A percentile compares a stretch with the other conserved stretches of the same genome.
Conservation (phyloP, 805 yeast species). For the Yarrowia divulgata region DNA sequence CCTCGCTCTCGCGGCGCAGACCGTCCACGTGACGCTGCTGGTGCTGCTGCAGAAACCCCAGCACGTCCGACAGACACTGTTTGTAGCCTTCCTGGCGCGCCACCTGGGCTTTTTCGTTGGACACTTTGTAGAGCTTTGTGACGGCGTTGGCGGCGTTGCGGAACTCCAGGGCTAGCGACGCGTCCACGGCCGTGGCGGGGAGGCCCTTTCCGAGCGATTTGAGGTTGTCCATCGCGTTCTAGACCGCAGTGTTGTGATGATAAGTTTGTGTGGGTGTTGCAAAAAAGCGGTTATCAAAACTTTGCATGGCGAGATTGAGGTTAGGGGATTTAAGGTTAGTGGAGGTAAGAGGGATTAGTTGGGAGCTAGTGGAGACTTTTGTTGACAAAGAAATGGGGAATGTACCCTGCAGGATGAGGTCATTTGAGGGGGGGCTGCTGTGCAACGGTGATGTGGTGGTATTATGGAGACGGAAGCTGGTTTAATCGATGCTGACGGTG, state of each 20-base stretch:
- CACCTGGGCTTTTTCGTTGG: conserved; percentile 42
- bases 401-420: neutral
- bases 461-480: too few species aligned
- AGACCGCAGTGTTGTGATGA: neutral
- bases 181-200: conserved; percentile 44
- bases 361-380: neutral
- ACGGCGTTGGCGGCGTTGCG: conserved; percentile 47
- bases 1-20: conserved; percentile 31
- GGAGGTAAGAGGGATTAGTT: neutral
- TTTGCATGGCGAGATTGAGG: conserved; percentile 12
- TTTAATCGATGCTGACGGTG: too few species aligned
- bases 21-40: conserved; percentile 35
- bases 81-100: conserved; percentile 41
- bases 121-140: conserved; percentile 46
- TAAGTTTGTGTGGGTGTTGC: too few species aligned
- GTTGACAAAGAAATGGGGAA: neutral
- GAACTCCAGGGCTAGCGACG: conserved; percentile 44
- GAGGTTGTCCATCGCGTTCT: conserved; percentile 42
- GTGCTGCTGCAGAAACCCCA: conserved; percentile 34
- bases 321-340: neutral
- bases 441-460: too few species aligned
- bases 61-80: conserved; percentile 34
- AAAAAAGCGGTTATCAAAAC: conserved; percentile 13
- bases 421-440: neutral
- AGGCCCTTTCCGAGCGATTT: conserved; percentile 43